Evolutionary conservation across 352 stramenopile species (phyloP).

Genomic region (Halophytophthora batemanensis): DNA sequence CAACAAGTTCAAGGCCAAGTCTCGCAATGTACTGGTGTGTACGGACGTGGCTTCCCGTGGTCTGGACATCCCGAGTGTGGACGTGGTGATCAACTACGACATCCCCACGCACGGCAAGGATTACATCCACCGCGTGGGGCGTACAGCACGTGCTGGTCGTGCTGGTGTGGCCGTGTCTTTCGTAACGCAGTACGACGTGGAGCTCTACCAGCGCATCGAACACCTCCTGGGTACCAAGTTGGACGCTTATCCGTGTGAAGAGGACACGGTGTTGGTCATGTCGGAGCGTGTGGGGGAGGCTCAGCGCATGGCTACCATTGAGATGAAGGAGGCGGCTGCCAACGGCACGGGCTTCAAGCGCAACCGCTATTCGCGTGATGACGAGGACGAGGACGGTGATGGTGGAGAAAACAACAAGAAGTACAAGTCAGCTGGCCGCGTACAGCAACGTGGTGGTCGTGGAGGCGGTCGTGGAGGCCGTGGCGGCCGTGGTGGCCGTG

Average conservation of each 20-base stretch:
- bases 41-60: conserved; percentile 90
- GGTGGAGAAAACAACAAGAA: conserved; percentile 44
- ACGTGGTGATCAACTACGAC: conserved; percentile 99
- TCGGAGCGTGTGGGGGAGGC: conserved; percentile 97
- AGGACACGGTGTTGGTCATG: conserved; percentile 96
- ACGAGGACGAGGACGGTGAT: conserved; percentile 37
- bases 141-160: conserved; percentile 95
- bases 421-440: conserved; percentile 79
- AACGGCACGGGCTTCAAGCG: conserved; percentile 56
- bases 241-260: conserved; percentile 79
- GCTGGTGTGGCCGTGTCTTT: conserved; percentile 95
- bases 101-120: conserved; percentile 98
- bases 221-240: conserved; percentile 86
- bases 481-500: conserved; percentile 26
- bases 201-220: conserved; percentile 98
- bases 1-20: conserved; percentile 97
- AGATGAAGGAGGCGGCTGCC: conserved; percentile 81
- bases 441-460: conserved; percentile 26
- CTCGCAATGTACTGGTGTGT: conserved; percentile 85
- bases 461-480: conserved; percentile 11
- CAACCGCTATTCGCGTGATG: conserved; percentile 55
- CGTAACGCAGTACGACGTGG: conserved; percentile 98
- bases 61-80: conserved; percentile 97
- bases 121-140: conserved; percentile 98
- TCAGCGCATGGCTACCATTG: conserved; percentile 92